A percentile compares a stretch with the other conserved stretches of the same genome.
phyloP scores from a whole-genome alignment of 805 yeast species.

The Candida chauliodis region DNA sequence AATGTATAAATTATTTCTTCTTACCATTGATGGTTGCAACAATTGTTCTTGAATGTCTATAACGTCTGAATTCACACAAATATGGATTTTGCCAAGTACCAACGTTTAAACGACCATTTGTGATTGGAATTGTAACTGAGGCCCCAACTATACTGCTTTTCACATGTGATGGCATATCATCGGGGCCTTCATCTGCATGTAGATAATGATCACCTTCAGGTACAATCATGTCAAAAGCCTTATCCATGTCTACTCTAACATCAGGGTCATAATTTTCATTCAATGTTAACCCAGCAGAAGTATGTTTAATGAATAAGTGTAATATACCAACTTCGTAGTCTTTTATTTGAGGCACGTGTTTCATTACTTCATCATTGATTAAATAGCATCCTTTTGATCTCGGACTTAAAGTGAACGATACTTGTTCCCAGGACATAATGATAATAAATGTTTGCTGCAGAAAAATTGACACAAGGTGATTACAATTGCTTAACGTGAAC shows the following conservation, averaged over 20 bases:
- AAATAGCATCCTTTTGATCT: conserved; percentile 67
- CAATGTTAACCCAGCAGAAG: conserved; percentile 72
- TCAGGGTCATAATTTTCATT: conserved; percentile 82
- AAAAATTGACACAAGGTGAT: no score
- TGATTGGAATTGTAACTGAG: conserved; percentile 62
- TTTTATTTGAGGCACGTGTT: conserved; percentile 55
- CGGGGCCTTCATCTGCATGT: conserved; percentile 76
- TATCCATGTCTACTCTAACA: conserved; percentile 66
- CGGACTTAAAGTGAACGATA: conserved; percentile 50
- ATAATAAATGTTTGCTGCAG: no score
- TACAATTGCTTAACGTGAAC: conserved; percentile 1
- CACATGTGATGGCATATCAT: conserved; percentile 83
- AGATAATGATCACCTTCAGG: conserved; percentile 60
- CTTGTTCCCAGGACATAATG: conserved; percentile 54
- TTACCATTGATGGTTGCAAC: conserved; percentile 75
- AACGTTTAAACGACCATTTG: conserved; percentile 60
- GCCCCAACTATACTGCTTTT: conserved; percentile 62
- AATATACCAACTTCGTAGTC: conserved; percentile 60
- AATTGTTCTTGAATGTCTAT: conserved; percentile 59
- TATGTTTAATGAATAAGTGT: conserved; percentile 70
- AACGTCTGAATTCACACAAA: conserved; percentile 67
- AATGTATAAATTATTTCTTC: conserved; percentile 10
- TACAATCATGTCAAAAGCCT: conserved; percentile 58
- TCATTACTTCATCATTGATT: conserved; percentile 61
- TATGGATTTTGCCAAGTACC: conserved; percentile 90